These are phyloP conservation scores for Fusarium sp. DNA, from an alignment of 2,329 filamentous ascomycete species.

Conservation along the genomic window DNA sequence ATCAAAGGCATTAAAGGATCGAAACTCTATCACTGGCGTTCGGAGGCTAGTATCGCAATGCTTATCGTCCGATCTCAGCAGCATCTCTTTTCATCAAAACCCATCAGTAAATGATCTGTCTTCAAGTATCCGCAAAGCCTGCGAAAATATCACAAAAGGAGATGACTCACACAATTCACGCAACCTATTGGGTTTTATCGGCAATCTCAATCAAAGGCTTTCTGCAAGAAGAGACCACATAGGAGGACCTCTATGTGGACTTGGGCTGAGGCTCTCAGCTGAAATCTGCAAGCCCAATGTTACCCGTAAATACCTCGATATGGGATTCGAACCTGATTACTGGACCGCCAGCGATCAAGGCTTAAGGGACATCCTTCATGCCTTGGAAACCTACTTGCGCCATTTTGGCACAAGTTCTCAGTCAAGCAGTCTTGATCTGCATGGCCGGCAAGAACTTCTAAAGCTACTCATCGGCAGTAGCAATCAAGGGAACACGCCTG, in stretches of 20 bases:
- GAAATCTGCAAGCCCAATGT: slow-evolving; percentile 45
- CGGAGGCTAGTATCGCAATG: slow-evolving; percentile 53
- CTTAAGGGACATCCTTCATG: slow-evolving; percentile 42
- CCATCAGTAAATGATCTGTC: slow-evolving; percentile 30
- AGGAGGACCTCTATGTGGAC: slow-evolving; percentile 49
- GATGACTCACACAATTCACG: slow-evolving; percentile 16
- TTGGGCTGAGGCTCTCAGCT: slow-evolving; percentile 54
- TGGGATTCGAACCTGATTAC: slow-evolving; percentile 36
- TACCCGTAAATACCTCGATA: slow-evolving; percentile 47
- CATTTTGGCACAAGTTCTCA: slow-evolving; percentile 21
- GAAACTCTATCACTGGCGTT: slow-evolving; percentile 49
- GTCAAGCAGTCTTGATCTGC: slow-evolving; percentile 12
- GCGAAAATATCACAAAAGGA: slow-evolving; percentile 37
- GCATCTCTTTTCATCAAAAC: slow-evolving; percentile 33
- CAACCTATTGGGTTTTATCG: slow-evolving; percentile 56
- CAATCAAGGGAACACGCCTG: slow-evolving; percentile 39
- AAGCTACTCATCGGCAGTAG: slow-evolving; percentile 51
- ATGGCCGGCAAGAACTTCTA: slow-evolving; percentile 48
- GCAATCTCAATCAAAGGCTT: slow-evolving; percentile 58
- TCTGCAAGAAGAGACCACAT: slow-evolving; percentile 44
- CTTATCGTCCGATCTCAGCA: slow-evolving; percentile 45
- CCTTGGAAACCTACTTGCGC: slow-evolving; percentile 38
- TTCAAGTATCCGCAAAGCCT: slow-evolving; percentile 45
- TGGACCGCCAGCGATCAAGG: slow-evolving; percentile 31
- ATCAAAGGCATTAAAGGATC: slow-evolving; percentile 36